A percentile compares a stretch with the other conserved stretches of the same genome.
Evolutionary conservation across 202 grass and related monocot genomes (phyloP).

Genomic region (Panicum virgatum): DNA sequence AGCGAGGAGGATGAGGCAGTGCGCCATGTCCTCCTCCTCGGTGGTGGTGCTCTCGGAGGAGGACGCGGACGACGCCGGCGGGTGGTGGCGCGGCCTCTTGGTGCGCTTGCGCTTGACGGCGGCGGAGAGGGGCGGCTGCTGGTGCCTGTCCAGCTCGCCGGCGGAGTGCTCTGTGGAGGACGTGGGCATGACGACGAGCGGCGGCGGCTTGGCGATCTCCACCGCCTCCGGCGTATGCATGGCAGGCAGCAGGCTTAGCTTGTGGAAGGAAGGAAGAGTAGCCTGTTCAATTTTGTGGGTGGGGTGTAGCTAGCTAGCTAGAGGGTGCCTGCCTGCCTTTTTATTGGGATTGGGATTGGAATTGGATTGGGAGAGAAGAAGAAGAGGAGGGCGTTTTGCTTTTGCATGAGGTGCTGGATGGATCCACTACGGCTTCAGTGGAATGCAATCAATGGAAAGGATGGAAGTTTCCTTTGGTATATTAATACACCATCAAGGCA

Average conservation of each 20-base stretch:
- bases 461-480: slow-evolving; percentile 49
- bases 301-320: neutral
- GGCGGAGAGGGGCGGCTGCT: slow-evolving; percentile 12
- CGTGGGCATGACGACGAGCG: neutral
- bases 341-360: slow-evolving; percentile 41
- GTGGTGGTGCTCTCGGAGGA: slow-evolving; percentile 66
- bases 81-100: slow-evolving; percentile 58
- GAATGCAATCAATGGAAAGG: slow-evolving; percentile 6
- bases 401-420: slow-evolving; percentile 7
- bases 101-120: slow-evolving; percentile 71
- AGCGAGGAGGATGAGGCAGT: slow-evolving; percentile 89
- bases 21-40: slow-evolving; percentile 92
- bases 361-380: neutral
- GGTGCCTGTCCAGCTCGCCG: slow-evolving; percentile 20
- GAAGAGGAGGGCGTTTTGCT: slow-evolving; percentile 29
- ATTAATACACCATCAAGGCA: slow-evolving; percentile 39
- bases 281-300: too few species aligned
- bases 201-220: neutral
- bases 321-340: neutral
- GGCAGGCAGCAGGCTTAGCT: too few species aligned
- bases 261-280: too few species aligned
- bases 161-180: slow-evolving; percentile 42
- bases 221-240: slow-evolving; percentile 16
- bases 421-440: neutral
- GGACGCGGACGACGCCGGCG: slow-evolving; percentile 39